phyloP scores from a whole-genome alignment of 345 rosid species.

The Adansonia digitata region DNA sequence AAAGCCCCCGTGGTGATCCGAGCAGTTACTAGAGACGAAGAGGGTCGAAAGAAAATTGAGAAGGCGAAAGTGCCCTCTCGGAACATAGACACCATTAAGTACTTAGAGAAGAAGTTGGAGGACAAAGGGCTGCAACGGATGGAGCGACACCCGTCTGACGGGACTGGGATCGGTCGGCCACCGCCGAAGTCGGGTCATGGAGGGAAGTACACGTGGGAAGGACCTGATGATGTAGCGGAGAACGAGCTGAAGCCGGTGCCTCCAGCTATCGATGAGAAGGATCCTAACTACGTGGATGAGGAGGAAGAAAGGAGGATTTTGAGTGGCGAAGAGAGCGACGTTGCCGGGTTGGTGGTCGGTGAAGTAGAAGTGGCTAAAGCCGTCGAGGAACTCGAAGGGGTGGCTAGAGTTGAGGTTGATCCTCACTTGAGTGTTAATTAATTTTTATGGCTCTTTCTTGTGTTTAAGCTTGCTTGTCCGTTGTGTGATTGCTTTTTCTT shows the following conservation, averaged over 20 bases:
- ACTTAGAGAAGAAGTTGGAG: conserved; percentile 55
- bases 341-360: conserved; percentile 40
- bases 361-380: conserved; percentile 67
- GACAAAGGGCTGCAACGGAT: conserved; percentile 67
- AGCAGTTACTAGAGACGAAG: conserved; percentile 38
- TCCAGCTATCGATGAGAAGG: conserved; percentile 65
- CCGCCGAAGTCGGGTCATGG: conserved; percentile 78
- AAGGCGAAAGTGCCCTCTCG: conserved; percentile 41
- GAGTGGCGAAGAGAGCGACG: conserved; percentile 35
- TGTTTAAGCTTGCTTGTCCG: neutral
- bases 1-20: conserved; percentile 43
- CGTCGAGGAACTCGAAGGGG: conserved; percentile 42
- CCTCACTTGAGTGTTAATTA: conserved; percentile 28
- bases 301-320: conserved; percentile 33
- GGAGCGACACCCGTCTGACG: conserved; percentile 76
- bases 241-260: conserved; percentile 47
- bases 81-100: conserved; percentile 51
- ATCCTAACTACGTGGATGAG: conserved; percentile 74
- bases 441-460: neutral
- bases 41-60: conserved; percentile 42
- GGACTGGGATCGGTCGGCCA: conserved; percentile 42
- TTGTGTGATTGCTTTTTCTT: too few relatives aligned
- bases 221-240: conserved; percentile 42
- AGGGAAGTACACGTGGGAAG: conserved; percentile 91
- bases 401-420: conserved; percentile 59